Evolutionary conservation across 768 basidiomycete genomes (phyloP).

Genomic region (Calocybe gangraenosa): DNA sequence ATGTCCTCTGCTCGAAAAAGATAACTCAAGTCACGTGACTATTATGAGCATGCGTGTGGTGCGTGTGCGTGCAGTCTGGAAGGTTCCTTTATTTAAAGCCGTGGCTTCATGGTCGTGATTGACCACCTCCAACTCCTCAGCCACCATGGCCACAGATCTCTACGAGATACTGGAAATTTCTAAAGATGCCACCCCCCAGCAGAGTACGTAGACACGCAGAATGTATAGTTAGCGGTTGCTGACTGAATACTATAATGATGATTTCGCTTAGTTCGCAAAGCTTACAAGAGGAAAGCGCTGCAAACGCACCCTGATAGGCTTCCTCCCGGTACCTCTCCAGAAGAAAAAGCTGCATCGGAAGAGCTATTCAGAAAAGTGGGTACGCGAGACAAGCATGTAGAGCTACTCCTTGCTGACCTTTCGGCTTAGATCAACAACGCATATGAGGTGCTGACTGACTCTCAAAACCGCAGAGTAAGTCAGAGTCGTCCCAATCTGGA

Average conservation of each 20-base stretch:
- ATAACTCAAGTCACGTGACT: conserved; percentile 7
- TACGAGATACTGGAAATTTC: conserved; percentile 61
- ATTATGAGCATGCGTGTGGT: conserved; percentile 18
- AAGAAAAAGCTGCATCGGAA: conserved; percentile 56
- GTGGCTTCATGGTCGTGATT: background rate
- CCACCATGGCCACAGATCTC: conserved; percentile 49
- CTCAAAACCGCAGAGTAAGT: conserved; percentile 52
- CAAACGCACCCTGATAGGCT: conserved; percentile 76
- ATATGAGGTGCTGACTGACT: conserved; percentile 69
- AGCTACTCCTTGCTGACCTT: background rate
- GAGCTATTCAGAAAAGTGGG: conserved; percentile 46
- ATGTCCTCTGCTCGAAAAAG: conserved; percentile 1
- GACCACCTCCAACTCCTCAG: background rate
- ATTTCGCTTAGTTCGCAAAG: conserved; percentile 55
- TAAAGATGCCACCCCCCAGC: conserved; percentile 52
- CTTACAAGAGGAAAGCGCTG: conserved; percentile 71
- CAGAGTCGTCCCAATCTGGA: background rate
- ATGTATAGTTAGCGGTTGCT: background rate
- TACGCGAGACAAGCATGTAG: background rate
- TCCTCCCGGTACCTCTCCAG: conserved; percentile 46
- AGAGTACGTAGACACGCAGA: conserved; percentile 43
- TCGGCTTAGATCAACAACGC: conserved; percentile 62
- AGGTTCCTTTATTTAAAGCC: conserved; percentile 18
- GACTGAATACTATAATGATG: too few species aligned
- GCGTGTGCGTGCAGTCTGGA: conserved; percentile 23